Evolutionary conservation across 1,284 basidiomycete species (phyloP).

Genomic region (Gomphus sp.): DNA sequence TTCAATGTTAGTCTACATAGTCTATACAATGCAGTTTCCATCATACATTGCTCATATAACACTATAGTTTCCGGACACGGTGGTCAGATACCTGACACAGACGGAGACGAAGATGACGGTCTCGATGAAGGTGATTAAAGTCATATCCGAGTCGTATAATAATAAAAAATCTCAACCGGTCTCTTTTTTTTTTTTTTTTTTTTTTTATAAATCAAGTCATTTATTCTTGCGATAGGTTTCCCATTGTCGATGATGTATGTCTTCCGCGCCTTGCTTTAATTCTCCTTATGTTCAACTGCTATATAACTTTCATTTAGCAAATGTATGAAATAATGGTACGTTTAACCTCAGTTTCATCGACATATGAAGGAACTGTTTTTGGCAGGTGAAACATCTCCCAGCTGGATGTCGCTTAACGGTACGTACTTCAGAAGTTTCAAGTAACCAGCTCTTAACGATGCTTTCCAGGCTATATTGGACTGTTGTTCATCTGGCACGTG

Average conservation of each 20-base stretch:
- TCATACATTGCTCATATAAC: not conserved
- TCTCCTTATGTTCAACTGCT: too few relatives aligned
- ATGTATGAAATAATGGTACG: not conserved
- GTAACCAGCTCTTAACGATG: not conserved
- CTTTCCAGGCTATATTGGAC: not conserved
- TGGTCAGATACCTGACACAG: not conserved
- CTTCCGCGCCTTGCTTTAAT: not conserved
- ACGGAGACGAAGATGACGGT: slow-evolving; percentile 3
- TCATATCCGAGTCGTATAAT: not conserved
- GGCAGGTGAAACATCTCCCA: not conserved
- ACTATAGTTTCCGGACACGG: slow-evolving; percentile 2
- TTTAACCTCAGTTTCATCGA: not conserved
- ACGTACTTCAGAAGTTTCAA: not conserved
- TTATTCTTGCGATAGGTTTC: not conserved
- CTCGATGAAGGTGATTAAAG: slow-evolving; percentile 2
- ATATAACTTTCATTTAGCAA: not conserved
- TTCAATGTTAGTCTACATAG: not conserved
- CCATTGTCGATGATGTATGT: not conserved
- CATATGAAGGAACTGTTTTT: not conserved
- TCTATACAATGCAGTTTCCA: too few relatives aligned
- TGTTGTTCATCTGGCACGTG: not conserved
- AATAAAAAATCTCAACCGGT: not conserved
- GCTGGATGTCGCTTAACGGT: not conserved
- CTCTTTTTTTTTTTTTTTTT: not conserved
- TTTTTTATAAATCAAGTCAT: not conserved